Conservation (phyloP, 139 green algal genomes). For the Edaphochlamys debaryana region DNA sequence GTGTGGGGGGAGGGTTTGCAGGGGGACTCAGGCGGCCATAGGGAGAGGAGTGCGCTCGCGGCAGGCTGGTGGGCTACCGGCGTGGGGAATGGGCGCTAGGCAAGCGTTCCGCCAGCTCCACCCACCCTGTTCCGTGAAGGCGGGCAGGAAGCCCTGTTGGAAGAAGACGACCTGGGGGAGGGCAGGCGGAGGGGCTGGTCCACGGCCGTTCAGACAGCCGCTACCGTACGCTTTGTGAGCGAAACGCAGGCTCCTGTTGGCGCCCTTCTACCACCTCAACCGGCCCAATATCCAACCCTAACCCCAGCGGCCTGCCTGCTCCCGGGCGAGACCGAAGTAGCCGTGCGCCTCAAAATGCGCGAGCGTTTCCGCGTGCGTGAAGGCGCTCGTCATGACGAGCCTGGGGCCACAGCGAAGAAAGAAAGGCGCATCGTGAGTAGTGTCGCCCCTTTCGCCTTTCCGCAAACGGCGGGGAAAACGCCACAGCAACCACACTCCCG, state of each 20-base stretch:
- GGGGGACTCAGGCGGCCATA: too few species aligned
- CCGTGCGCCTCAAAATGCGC: constrained; percentile 74
- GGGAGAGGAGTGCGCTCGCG: background rate
- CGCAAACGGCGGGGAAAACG: too few species aligned
- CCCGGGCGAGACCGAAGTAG: constrained; percentile 81
- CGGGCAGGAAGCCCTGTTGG: constrained; percentile 90
- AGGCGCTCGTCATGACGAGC: constrained; percentile 95
- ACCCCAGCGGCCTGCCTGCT: constrained; percentile 62
- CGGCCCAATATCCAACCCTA: background rate
- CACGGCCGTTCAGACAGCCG: too few species aligned
- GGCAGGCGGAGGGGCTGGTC: too few species aligned
- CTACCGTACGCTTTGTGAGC: too few species aligned
- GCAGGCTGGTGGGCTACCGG: too few species aligned
- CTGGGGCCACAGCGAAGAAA: background rate
- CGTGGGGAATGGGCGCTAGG: too few species aligned
- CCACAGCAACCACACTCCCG: too few species aligned
- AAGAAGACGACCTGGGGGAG: constrained; percentile 86
- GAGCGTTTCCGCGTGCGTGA: constrained; percentile 79
- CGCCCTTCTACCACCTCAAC: background rate
- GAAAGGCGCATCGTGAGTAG: too few species aligned
- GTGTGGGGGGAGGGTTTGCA: background rate
- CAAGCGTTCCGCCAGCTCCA: too few species aligned
- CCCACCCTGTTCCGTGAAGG: constrained; percentile 78
- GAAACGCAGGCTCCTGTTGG: too few species aligned
- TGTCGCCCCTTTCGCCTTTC: too few species aligned